Evolutionary conservation across 2,329 filamentous ascomycete species (phyloP).

Genomic region (Exophiala sp.): DNA sequence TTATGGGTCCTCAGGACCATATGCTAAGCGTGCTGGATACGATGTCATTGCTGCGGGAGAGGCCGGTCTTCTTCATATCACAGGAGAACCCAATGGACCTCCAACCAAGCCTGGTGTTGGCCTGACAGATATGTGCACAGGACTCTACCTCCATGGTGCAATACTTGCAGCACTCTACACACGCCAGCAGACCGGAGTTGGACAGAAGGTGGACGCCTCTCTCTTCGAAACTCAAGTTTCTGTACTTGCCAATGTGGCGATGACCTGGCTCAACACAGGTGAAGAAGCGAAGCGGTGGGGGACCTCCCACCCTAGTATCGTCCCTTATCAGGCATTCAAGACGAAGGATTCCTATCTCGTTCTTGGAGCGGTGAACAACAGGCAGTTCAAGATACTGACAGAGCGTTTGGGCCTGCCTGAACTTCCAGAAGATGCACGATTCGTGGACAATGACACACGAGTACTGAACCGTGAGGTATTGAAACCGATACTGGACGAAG

Average conservation of each 20-base stretch:
- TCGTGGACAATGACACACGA: slow-evolving; percentile 59
- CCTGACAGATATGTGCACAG: slow-evolving; percentile 19
- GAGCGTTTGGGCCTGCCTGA: slow-evolving; percentile 56
- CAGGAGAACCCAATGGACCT: slow-evolving; percentile 8
- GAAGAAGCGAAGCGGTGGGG: slow-evolving; percentile 39
- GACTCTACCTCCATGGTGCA: slow-evolving; percentile 18
- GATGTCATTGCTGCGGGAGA: slow-evolving; percentile 16
- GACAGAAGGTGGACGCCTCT: slow-evolving; percentile 38
- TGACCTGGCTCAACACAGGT: slow-evolving; percentile 16
- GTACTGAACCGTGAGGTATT: slow-evolving; percentile 51
- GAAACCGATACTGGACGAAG: slow-evolving; percentile 34
- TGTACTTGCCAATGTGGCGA: slow-evolving; percentile 18
- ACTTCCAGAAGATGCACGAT: slow-evolving; percentile 60
- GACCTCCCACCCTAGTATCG: slow-evolving; percentile 46
- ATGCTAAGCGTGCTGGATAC: slow-evolving; percentile 15
- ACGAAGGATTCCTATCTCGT: slow-evolving; percentile 69
- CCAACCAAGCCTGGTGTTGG: slow-evolving; percentile 13
- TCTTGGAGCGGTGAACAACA: slow-evolving; percentile 69
- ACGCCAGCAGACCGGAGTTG: slow-evolving; percentile 8
- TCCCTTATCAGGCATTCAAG: slow-evolving; percentile 54
- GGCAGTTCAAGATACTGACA: slow-evolving; percentile 64
- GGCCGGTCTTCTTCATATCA: slow-evolving; percentile 18
- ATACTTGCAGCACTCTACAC: slow-evolving; percentile 18
- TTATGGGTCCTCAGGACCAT: slow-evolving; percentile 48
- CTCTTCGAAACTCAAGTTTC: slow-evolving; percentile 42